Conservation (phyloP, 176 grass and related monocot genomes). For the Musa troglodytarum region DNA sequence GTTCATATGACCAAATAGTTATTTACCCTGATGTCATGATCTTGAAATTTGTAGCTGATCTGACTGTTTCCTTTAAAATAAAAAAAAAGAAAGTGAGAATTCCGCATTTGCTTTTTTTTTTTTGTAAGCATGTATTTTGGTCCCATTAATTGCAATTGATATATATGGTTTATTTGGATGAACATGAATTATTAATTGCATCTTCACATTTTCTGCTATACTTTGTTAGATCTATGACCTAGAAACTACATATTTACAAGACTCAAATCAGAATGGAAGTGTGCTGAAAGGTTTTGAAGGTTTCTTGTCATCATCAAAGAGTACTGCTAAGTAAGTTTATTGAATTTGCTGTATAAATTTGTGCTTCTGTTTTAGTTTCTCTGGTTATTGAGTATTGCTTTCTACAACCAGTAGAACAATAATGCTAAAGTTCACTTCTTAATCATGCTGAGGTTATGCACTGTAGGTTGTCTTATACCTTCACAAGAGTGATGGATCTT, state of each 20-base stretch:
- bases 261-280: constrained; percentile 91
- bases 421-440: too few species aligned
- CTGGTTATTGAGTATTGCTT: constrained; percentile 6
- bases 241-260: constrained; percentile 95
- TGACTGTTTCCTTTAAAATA: too few species aligned
- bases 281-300: constrained; percentile 93
- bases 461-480: too few species aligned
- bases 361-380: not conserved
- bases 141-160: not conserved
- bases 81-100: too few species aligned
- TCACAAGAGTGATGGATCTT: too few species aligned
- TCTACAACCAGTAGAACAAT: not conserved
- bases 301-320: constrained; percentile 94
- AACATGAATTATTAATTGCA: not conserved
- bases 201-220: not conserved
- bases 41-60: too few species aligned
- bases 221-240: constrained; percentile 82
- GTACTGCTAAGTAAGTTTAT: constrained; percentile 67
- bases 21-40: too few species aligned
- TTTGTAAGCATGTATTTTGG: not conserved
- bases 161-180: not conserved
- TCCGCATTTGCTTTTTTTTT: too few species aligned
- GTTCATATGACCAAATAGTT: too few species aligned
- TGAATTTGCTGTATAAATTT: not conserved
- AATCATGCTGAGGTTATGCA: too few species aligned